These are phyloP conservation scores for Coffea humblotiana DNA, from an alignment of 305 asterid genomes.

Conservation along the genomic window DNA sequence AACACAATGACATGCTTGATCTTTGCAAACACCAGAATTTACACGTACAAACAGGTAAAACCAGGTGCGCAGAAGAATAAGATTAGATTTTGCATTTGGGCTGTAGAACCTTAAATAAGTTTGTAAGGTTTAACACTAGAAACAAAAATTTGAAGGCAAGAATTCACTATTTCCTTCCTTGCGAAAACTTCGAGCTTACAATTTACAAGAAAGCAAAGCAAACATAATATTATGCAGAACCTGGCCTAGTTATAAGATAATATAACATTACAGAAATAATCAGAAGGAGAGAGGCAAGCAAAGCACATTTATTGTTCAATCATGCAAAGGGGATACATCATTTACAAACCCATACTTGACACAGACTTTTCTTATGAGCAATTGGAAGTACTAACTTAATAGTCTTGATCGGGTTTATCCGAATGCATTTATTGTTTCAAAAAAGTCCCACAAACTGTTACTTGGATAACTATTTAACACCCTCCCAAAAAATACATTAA, in stretches of 20 bases:
- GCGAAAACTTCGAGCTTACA: not conserved
- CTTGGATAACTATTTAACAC: slow-evolving; percentile 28
- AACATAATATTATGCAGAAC: not conserved
- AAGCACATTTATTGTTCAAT: slow-evolving; percentile 23
- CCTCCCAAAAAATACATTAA: slow-evolving; percentile 22
- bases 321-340: slow-evolving; percentile 35
- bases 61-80: not conserved
- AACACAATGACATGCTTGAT: not conserved
- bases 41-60: not conserved
- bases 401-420: not conserved
- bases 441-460: slow-evolving; percentile 44
- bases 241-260: not conserved
- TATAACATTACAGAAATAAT: too few relatives aligned
- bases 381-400: slow-evolving; percentile 30
- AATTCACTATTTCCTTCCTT: not conserved
- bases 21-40: not conserved
- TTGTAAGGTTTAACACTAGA: slow-evolving; percentile 13
- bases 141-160: slow-evolving; percentile 2
- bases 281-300: not conserved
- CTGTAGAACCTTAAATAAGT: not conserved
- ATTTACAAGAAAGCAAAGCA: not conserved
- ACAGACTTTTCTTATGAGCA: slow-evolving; percentile 23
- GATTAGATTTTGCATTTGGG: not conserved
- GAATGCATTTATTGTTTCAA: slow-evolving; percentile 22
- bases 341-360: slow-evolving; percentile 45